Percentiles rank a stretch among this genome's conserved stretches.
phyloP scores from a whole-genome alignment of 2,329 filamentous ascomycete species.

The Orbilia brochopaga region DNA sequence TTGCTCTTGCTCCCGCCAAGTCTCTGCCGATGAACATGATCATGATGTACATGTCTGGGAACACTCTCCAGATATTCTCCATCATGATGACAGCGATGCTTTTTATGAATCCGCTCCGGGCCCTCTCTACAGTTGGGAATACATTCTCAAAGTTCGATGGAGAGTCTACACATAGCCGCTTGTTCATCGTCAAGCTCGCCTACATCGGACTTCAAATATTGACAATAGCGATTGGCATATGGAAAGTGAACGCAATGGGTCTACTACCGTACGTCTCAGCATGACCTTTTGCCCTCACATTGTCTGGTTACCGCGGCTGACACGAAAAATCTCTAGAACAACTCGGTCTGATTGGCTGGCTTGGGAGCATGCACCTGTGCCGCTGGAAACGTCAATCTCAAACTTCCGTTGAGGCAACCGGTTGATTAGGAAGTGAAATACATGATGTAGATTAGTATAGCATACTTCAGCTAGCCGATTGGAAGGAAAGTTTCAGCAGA shows the following conservation, averaged over 20 bases:
- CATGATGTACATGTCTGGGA: constrained; percentile 99
- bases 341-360: constrained; percentile 97
- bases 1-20: constrained; percentile 91
- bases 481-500: not conserved
- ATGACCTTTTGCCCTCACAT: not conserved
- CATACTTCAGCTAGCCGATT: not conserved
- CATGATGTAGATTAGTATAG: constrained; percentile 20
- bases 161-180: constrained; percentile 73
- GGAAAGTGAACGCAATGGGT: constrained; percentile 97
- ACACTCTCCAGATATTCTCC: constrained; percentile 96
- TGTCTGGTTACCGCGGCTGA: not conserved
- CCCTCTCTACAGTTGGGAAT: constrained; percentile 78
- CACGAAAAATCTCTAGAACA: constrained; percentile 66
- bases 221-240: constrained; percentile 82
- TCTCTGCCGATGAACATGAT: constrained; percentile 96
- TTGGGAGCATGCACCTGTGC: constrained; percentile 72
- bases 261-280: constrained; percentile 77
- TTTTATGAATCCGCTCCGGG: constrained; percentile 93
- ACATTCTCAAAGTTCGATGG: constrained; percentile 93
- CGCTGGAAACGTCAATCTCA: constrained; percentile 48
- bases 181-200: constrained; percentile 78
- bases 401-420: constrained; percentile 31
- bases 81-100: constrained; percentile 99
- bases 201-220: constrained; percentile 87
- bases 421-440: not conserved